Percentiles rank a stretch among this genome's conserved stretches.
phyloP scores from a whole-genome alignment of 495 filamentous ascomycete genomes.

The Hypoxylon fragiforme region DNA sequence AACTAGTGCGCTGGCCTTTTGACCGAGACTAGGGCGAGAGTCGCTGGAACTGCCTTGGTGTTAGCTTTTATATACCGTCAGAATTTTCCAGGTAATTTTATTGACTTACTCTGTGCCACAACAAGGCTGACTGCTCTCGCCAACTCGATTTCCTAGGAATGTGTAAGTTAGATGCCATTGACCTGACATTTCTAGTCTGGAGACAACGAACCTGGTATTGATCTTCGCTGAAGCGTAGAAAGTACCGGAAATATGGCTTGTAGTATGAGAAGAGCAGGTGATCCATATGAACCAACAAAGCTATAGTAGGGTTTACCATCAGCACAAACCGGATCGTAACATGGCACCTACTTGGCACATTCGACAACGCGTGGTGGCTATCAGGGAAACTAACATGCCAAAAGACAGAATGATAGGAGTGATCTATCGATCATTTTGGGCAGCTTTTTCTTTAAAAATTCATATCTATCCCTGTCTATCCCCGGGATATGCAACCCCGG shows the following conservation, averaged over 20 bases:
- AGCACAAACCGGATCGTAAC: too few relatives aligned
- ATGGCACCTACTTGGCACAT: too few relatives aligned
- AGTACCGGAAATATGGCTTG: not conserved
- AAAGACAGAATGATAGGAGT: too few relatives aligned
- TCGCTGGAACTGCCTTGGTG: slow-evolving; percentile 8
- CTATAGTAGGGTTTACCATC: too few relatives aligned
- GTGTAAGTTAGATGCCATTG: not conserved
- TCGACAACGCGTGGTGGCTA: too few relatives aligned
- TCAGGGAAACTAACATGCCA: too few relatives aligned
- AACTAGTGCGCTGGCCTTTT: not conserved
- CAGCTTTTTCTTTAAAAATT: too few relatives aligned
- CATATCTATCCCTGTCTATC: too few relatives aligned
- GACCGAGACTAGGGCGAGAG: not conserved
- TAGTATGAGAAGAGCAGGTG: not conserved
- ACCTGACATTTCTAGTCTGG: not conserved
- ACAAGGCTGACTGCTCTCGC: not conserved
- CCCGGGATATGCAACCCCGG: too few relatives aligned
- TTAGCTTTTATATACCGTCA: not conserved
- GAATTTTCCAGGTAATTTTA: too few relatives aligned
- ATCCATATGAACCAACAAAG: slow-evolving; percentile 2
- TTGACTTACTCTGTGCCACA: slow-evolving; percentile 5
- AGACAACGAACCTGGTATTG: slow-evolving; percentile 10
- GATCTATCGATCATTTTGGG: too few relatives aligned
- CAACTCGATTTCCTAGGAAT: not conserved
- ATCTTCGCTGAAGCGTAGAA: not conserved